Percentiles rank a stretch among this genome's conserved stretches.
Conservation (phyloP, 257 asterid genomes). For the Penstemon davidsonii region DNA sequence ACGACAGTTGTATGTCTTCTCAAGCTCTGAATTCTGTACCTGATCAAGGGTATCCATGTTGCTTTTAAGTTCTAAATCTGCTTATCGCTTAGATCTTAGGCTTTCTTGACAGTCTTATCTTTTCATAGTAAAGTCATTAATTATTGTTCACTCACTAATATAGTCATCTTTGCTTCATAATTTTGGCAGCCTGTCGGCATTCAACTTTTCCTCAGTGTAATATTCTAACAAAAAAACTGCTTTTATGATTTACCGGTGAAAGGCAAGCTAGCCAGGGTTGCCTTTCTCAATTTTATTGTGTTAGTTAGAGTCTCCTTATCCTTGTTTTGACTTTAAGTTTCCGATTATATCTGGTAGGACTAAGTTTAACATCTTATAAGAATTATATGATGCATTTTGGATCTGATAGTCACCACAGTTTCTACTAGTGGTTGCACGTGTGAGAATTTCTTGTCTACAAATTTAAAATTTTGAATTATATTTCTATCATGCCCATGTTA, state of each 20-base stretch:
- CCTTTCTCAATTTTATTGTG: background rate
- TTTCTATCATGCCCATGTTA: conserved; percentile 12
- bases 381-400: background rate
- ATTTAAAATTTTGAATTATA: background rate
- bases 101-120: no score
- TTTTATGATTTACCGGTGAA: conserved; percentile 1
- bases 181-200: background rate
- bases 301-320: background rate
- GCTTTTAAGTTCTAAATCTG: no score
- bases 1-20: background rate
- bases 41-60: background rate
- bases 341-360: background rate
- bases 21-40: background rate
- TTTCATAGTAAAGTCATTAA: background rate
- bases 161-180: background rate
- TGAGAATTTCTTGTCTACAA: background rate
- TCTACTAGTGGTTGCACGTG: conserved; percentile 10
- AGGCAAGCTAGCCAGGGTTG: conserved; percentile 17
- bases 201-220: background rate
- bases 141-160: background rate
- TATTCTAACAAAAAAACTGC: background rate
- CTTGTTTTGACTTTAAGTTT: background rate
- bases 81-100: no score
- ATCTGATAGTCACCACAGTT: background rate
- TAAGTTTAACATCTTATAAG: background rate